Base-by-base conservation (phyloP, 495 filamentous ascomycete species). In the Pseudevernia furfuracea region DNA sequence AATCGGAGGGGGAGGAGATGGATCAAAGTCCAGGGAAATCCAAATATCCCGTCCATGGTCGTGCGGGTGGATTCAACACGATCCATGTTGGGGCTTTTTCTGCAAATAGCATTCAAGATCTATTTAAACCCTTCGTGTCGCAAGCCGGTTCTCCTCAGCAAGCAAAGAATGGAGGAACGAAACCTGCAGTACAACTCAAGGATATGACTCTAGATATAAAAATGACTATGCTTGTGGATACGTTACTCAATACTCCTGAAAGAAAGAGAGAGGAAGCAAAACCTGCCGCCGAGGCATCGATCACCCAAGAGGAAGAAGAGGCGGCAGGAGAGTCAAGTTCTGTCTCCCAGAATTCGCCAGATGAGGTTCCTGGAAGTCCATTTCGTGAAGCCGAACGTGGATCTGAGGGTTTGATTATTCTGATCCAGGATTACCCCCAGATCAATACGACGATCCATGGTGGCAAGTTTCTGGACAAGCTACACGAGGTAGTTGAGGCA, bases 341-440 rank as follows among this genome's bases (percentile, higher is more conserved):
- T 28, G 25, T n/a, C n/a, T 52, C 36, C 3, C 37, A 46, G 32
- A 10, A 39, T 19, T n/a, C 36, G 34, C 14, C 15, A 30, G 43
- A 19, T 53, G 25, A 39, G n/a, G 7, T 36, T 10, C 44, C 15
- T 2, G 34, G 23, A 21, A 17, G n/a, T 41, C 21, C 12, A 14
- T 44, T 57, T 39, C 30, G 37, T 4, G 56, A 41, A 17, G 39
- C 48, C 34, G 49, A 66, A 39, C 49, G 38, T 49, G 56, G 59
- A 15, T 58, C 49, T 9, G 58, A 57, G n/a, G 60, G 66, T 39
- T 64, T 73, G 19, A 90, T 97, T 63, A 76, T 98, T 12, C 87
- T 91, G 58, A 74, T 97, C 14, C 84, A 87, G 68, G 92, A 96
- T 71, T 91, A 90, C 69, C 83, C 84, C 34, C 89, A 94, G 52